These are phyloP conservation scores for Calonectria pteridis DNA, from an alignment of 2,329 filamentous ascomycete species.

Conservation along the genomic window DNA sequence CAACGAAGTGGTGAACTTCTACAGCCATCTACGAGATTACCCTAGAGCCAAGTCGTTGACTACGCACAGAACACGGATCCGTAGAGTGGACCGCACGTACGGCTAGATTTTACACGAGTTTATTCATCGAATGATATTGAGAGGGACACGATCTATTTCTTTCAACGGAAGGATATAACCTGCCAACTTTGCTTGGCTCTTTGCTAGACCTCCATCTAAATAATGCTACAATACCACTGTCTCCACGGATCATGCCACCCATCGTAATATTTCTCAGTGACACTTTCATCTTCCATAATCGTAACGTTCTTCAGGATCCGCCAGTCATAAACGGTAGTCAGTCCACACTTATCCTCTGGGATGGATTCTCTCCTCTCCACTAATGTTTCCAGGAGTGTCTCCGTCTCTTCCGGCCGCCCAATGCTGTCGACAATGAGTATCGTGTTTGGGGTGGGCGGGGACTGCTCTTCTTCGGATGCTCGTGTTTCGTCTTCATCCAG, in stretches of 20 bases:
- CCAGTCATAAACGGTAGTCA: conserved; percentile 62
- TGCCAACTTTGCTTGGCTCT: neutral
- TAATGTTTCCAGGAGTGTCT: conserved; percentile 50
- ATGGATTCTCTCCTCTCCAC: conserved; percentile 45
- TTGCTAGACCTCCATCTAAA: conserved; percentile 42
- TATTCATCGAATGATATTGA: neutral
- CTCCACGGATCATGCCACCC: conserved; percentile 57
- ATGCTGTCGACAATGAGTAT: conserved; percentile 59
- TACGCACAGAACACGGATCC: too few relatives aligned
- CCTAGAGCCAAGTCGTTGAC: too few relatives aligned
- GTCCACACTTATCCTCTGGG: conserved; percentile 48
- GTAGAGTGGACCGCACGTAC: neutral
- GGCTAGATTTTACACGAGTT: neutral
- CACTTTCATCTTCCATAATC: conserved; percentile 51
- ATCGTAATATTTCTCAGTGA: conserved; percentile 49
- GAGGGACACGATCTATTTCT: neutral
- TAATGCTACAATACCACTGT: conserved; percentile 58
- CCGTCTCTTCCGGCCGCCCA: conserved; percentile 46
- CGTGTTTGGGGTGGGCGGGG: conserved; percentile 27
- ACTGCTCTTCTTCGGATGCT: neutral
- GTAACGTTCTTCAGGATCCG: conserved; percentile 56
- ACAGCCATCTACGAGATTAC: too few relatives aligned
- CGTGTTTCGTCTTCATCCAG: conserved; percentile 29
- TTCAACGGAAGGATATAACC: neutral
- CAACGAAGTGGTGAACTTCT: too few relatives aligned